Conservation (phyloP, 108 stramenopile species). For the Ochromonas danica region DNA sequence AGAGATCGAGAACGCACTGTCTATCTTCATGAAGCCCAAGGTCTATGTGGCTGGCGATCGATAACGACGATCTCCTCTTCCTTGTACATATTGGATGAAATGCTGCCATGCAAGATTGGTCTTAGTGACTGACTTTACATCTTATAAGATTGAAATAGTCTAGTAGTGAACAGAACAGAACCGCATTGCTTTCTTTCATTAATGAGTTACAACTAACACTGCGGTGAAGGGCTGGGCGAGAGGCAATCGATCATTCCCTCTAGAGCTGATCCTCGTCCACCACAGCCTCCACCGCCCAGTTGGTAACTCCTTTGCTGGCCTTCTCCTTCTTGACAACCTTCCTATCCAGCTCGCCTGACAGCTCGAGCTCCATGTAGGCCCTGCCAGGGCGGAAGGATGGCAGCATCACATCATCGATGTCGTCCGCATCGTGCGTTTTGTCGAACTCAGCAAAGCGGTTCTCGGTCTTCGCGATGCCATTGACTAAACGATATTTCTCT, state of each 20-base stretch:
- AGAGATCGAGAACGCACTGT: constrained; percentile 9
- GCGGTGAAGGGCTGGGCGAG: no score
- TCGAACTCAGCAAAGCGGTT: neutral
- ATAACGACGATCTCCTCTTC: no score
- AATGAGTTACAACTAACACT: no score
- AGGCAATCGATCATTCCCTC: no score
- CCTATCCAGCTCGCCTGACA: neutral
- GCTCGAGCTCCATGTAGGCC: neutral
- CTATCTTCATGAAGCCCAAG: constrained; percentile 2
- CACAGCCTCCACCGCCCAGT: neutral
- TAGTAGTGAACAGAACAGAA: no score
- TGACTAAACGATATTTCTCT: neutral
- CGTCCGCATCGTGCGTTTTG: neutral
- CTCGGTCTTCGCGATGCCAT: neutral
- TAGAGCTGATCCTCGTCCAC: neutral
- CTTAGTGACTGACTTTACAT: no score
- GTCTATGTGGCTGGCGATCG: constrained; percentile 9
- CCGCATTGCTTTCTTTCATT: no score
- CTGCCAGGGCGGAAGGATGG: neutral
- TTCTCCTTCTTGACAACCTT: neutral
- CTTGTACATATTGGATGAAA: no score
- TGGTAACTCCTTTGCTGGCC: neutral
- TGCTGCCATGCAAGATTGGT: no score
- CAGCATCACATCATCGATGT: neutral
- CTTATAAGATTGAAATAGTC: no score